These are phyloP conservation scores for Hippophae tibetana DNA, from an alignment of 306 rosid genomes.

Conservation along the genomic window DNA sequence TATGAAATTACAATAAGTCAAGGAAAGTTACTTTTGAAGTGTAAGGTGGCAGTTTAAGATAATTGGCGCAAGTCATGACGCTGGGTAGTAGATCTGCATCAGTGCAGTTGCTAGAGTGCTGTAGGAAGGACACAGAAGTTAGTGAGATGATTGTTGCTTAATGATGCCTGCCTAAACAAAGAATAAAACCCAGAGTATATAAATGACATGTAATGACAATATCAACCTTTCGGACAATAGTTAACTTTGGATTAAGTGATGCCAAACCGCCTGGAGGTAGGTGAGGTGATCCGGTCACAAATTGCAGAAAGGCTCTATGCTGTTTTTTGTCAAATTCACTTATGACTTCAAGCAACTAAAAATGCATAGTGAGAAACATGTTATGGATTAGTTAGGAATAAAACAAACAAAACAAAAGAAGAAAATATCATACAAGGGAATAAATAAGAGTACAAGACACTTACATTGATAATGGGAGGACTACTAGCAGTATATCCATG, in stretches of 20 bases:
- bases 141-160: conserved; percentile 6
- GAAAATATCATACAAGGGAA: background rate
- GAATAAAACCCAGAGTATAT: background rate
- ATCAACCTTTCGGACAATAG: conserved; percentile 81
- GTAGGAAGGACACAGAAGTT: conserved; percentile 20
- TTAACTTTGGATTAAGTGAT: conserved; percentile 89
- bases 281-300: conserved; percentile 94
- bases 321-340: conserved; percentile 57
- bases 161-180: background rate
- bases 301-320: conserved; percentile 84
- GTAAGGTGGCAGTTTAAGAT: conserved; percentile 94
- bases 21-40: conserved; percentile 56
- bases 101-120: conserved; percentile 60
- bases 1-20: conserved; percentile 2
- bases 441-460: conserved; percentile 17
- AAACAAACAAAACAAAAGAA: conserved; percentile 5
- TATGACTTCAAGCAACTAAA: conserved; percentile 78
- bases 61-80: conserved; percentile 99
- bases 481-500: conserved; percentile 98
- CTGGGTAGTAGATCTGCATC: conserved; percentile 88
- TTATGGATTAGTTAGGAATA: background rate
- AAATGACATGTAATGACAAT: background rate
- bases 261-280: conserved; percentile 97
- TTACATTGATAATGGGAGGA: conserved; percentile 70
- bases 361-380: conserved; percentile 13